phyloP scores from a whole-genome alignment of 495 filamentous ascomycete species.

The Entonaema liquescens region DNA sequence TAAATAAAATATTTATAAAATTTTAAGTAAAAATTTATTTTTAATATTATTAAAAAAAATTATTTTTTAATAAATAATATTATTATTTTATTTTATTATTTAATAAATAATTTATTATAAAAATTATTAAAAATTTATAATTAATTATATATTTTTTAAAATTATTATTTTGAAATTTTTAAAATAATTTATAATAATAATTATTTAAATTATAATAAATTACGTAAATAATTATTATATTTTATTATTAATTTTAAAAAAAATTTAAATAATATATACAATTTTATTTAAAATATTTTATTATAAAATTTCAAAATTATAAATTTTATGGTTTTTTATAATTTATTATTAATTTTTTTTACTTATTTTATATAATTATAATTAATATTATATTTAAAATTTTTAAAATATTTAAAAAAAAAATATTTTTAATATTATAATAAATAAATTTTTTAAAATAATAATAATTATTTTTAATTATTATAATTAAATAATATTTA shows the following conservation, averaged over 20 bases:
- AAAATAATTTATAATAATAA: background rate
- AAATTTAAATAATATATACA: conserved; percentile 1
- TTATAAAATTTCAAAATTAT: conserved; percentile 2
- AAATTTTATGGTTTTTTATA: conserved; percentile 1
- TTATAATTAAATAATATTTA: background rate
- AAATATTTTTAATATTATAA: background rate
- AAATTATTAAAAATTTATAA: background rate
- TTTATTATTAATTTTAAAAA: background rate
- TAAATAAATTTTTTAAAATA: background rate
- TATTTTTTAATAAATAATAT: background rate
- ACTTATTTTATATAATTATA: conserved; percentile 1
- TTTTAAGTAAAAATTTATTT: conserved; percentile 1
- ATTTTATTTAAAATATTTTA: background rate
- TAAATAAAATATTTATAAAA: conserved; percentile 1
- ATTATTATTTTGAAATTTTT: conserved; percentile 2
- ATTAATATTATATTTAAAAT: background rate
- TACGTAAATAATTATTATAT: too few species aligned
- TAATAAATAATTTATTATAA: conserved; percentile 3
- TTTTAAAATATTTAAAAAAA: background rate
- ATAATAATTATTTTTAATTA: background rate
- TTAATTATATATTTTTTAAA: conserved; percentile 8
- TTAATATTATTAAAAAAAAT: conserved; percentile 10
- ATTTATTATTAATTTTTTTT: background rate
- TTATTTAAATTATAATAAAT: too few species aligned
- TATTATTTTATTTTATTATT: background rate